Base-by-base conservation (phyloP, 1,139 yeast species). In the Blastobotrys arbuscula region DNA sequence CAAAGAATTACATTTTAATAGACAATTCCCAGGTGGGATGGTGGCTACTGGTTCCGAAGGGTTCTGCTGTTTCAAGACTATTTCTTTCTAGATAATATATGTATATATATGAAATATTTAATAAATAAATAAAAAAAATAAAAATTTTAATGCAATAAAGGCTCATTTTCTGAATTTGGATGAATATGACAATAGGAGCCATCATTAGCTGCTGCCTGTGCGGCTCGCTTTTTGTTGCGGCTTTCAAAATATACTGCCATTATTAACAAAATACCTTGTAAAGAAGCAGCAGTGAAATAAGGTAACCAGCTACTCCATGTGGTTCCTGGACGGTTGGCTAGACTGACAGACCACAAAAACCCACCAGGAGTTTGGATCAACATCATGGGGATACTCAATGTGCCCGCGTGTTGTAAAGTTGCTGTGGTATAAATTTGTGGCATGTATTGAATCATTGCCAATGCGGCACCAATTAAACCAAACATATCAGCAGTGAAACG, bases 1-100 rank as follows among this genome's bases (percentile, higher is more conserved):
- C 48, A 92, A 92, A 73, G 99, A 92, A 66, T 96, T 90, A 39
- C 87, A 95, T 70, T 92, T 98, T 97, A 97, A 92, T 69, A 80
- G 74, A 63, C 98, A 94, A 71, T 87, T 94, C 54, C 98, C 98
- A 3, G 98, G 98, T 42, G 84, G 95, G 60, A 75, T 94, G 65
- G 88, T 89, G 15, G 83, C 95, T 59, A 92, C 98, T 3, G 97
- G 98, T 56, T 84, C 94, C 39, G 97, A 90, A 60, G 98, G 98
- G 41, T 75, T 92, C 66, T 86, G 88, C 62, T 74, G 92, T 47
- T 92, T 97, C 97, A 92, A 92, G 73, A 90, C 97, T 28, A 90
- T 92, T 62, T 45, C 48, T 13, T 43, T 43, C 39, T 43, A 43
- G 13, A 37, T 5, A 19, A 37, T 19, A 10, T 39, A 39, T 15